Conservation (phyloP, 2,329 filamentous ascomycete genomes). For the Pleomassaria siparia region DNA sequence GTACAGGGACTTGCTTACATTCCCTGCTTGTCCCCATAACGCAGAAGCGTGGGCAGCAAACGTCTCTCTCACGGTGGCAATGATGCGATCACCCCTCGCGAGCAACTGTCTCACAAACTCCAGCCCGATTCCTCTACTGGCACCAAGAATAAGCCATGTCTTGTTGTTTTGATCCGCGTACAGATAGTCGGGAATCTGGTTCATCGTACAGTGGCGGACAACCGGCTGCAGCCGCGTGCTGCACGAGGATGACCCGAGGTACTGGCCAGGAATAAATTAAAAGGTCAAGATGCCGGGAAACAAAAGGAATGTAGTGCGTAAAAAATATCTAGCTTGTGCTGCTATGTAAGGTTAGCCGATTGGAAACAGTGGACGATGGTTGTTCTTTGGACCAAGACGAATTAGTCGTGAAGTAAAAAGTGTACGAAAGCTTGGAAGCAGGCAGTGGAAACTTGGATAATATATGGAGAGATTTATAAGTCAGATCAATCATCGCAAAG, state of each 20-base stretch:
- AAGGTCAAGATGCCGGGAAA: background rate
- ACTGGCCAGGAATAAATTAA: too few relatives aligned
- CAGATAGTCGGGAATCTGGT: constrained; percentile 47
- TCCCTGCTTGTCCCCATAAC: constrained; percentile 46
- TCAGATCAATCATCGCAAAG: background rate
- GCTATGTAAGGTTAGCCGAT: background rate
- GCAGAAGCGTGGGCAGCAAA: constrained; percentile 43
- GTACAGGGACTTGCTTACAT: constrained; percentile 4
- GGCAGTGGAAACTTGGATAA: background rate
- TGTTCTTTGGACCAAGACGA: too few relatives aligned
- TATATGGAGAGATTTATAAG: background rate
- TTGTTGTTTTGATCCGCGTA: constrained; percentile 45
- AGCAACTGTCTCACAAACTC: constrained; percentile 57
- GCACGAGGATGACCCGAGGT: constrained; percentile 2
- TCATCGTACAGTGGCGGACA: constrained; percentile 29
- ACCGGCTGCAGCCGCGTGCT: background rate
- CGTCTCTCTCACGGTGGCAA: constrained; percentile 53
- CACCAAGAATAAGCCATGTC: constrained; percentile 52
- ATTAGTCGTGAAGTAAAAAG: background rate
- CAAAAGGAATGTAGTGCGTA: background rate
- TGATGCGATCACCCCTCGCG: constrained; percentile 50
- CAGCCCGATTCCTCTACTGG: constrained; percentile 53
- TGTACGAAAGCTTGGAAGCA: constrained; percentile 1
- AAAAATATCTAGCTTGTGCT: background rate
- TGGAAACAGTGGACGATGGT: background rate